A percentile compares a stretch with the other conserved stretches of the same genome.
phyloP scores from a whole-genome alignment of 2,329 filamentous ascomycete genomes.

The Lachnellula subtilissima region DNA sequence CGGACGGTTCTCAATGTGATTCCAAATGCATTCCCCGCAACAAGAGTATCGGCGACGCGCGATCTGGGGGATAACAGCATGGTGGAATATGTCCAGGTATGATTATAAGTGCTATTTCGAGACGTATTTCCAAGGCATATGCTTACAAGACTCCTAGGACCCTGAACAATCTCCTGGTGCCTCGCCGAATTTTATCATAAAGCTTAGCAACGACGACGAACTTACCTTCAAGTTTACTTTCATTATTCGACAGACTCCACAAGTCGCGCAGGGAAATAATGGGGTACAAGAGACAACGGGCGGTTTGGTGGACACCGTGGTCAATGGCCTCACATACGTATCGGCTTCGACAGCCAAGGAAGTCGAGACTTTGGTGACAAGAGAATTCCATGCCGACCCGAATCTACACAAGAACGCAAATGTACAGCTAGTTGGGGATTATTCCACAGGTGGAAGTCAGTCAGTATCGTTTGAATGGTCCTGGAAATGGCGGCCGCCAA shows the following conservation, averaged over 20 bases:
- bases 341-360: constrained; percentile 82
- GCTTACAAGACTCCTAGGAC: constrained; percentile 53
- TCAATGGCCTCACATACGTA: constrained; percentile 88
- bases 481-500: constrained; percentile 96
- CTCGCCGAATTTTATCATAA: constrained; percentile 73
- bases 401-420: constrained; percentile 97
- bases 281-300: constrained; percentile 46
- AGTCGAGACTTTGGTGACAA: constrained; percentile 86
- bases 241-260: constrained; percentile 57
- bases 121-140: constrained; percentile 11
- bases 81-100: constrained; percentile 89
- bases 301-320: constrained; percentile 61
- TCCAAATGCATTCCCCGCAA: constrained; percentile 85
- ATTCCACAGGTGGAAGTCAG: constrained; percentile 72
- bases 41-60: constrained; percentile 67
- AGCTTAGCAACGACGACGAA: constrained; percentile 86
- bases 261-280: constrained; percentile 37
- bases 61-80: constrained; percentile 68
- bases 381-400: constrained; percentile 94
- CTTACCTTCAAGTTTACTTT: constrained; percentile 92
- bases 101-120: constrained; percentile 3
- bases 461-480: constrained; percentile 90
- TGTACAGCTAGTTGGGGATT: constrained; percentile 92
- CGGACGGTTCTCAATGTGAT: constrained; percentile 71
- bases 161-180: constrained; percentile 55